A percentile compares a stretch with the other conserved stretches of the same genome.
Evolutionary conservation across 805 yeast genomes (phyloP).

Genomic region (Barnettozyma californica): DNA sequence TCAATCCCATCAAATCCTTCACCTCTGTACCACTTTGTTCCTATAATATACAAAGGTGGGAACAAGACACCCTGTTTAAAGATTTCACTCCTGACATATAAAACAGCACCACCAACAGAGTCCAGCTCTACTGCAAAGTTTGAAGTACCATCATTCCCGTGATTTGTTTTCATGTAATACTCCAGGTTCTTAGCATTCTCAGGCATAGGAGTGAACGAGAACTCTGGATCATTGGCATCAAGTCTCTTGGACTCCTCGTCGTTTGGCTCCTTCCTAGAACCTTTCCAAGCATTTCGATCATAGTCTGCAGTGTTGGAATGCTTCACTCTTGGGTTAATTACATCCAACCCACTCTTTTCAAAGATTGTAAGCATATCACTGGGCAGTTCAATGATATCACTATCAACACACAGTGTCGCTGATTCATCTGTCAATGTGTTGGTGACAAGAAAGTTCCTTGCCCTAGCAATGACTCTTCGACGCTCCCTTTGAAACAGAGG

Average conservation of each 20-base stretch:
- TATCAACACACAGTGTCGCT: neutral
- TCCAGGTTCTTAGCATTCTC: constrained; percentile 21
- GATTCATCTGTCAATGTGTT: neutral
- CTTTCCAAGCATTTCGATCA: constrained; percentile 34
- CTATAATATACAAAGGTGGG: constrained; percentile 41
- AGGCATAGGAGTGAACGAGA: constrained; percentile 25
- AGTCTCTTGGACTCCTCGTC: constrained; percentile 16
- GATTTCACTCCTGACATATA: constrained; percentile 38
- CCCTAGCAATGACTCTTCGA: too few species aligned
- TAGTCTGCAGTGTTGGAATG: constrained; percentile 27
- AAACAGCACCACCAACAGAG: constrained; percentile 49
- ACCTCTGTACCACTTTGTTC: constrained; percentile 37
- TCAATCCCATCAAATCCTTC: constrained; percentile 53
- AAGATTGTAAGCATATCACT: constrained; percentile 24
- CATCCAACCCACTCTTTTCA: constrained; percentile 23
- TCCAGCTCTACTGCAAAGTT: constrained; percentile 29
- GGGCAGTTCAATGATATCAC: constrained; percentile 10
- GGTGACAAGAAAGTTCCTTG: too few species aligned
- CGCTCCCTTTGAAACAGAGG: too few species aligned
- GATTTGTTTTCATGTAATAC: constrained; percentile 9
- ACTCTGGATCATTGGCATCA: constrained; percentile 17
- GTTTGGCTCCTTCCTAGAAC: constrained; percentile 26
- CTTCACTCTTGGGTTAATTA: constrained; percentile 28
- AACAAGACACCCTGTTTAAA: constrained; percentile 42
- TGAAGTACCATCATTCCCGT: constrained; percentile 8